These are phyloP conservation scores for Flaveria trinervia DNA, from an alignment of 129 eudicot species.

Conservation along the genomic window DNA sequence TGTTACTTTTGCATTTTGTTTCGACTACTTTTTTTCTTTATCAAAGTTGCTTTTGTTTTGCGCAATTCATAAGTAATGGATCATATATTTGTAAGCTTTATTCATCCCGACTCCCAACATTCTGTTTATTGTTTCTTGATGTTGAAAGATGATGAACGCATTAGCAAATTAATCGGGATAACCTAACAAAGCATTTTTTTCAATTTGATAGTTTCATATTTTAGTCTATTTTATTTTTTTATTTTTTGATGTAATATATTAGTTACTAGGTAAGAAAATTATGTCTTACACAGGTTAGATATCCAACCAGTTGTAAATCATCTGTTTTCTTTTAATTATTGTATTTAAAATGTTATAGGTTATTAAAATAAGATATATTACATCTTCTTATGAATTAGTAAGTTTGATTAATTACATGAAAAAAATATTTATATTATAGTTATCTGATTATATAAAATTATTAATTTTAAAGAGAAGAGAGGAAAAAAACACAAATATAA, in stretches of 20 bases:
- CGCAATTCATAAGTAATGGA: conserved; percentile 39
- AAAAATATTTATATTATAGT: too few species aligned
- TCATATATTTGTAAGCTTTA: conserved; percentile 40
- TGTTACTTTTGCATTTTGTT: conserved; percentile 34
- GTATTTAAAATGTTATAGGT: too few species aligned
- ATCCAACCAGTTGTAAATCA: too few species aligned
- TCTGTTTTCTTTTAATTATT: not conserved
- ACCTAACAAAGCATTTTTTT: not conserved
- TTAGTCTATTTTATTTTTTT: not conserved
- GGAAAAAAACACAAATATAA: too few species aligned
- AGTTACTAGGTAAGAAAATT: not conserved
- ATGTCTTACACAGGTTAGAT: too few species aligned
- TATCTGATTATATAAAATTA: too few species aligned
- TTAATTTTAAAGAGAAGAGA: too few species aligned
- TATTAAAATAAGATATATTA: too few species aligned
- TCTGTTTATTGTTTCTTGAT: conserved; percentile 8
- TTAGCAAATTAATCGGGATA: not conserved
- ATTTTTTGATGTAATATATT: not conserved
- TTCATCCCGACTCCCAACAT: conserved; percentile 33
- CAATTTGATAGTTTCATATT: not conserved
- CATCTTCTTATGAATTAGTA: too few species aligned
- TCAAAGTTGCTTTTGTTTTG: conserved; percentile 41
- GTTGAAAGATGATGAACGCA: not conserved
- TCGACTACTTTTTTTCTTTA: conserved; percentile 24
- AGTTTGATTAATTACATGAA: too few species aligned